Conservation (phyloP, 257 asterid species). For the Galeopsis tetrahit region DNA sequence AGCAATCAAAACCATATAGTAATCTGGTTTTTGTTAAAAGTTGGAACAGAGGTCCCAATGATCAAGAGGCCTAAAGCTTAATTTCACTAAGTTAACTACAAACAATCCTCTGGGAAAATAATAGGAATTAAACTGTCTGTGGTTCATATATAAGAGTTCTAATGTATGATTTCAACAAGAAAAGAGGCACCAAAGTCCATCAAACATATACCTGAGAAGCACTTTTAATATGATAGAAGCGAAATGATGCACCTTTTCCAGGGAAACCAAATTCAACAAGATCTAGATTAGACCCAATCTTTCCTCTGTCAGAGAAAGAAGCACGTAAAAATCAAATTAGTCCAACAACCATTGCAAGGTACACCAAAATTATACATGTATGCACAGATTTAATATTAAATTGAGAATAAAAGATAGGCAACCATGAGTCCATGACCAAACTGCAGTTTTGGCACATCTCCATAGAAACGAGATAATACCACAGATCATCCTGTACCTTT, state of each 20-base stretch:
- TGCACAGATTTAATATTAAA: neutral
- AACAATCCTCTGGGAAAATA: constrained; percentile 5
- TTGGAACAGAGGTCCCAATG: neutral
- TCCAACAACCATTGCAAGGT: constrained; percentile 7
- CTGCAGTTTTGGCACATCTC: neutral
- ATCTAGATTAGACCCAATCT: constrained; percentile 54
- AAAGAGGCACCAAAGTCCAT: neutral
- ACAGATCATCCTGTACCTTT: too few species aligned
- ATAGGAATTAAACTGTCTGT: neutral
- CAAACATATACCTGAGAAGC: constrained; percentile 69
- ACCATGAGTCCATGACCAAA: constrained; percentile 2
- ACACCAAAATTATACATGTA: neutral
- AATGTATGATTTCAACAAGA: constrained; percentile 8
- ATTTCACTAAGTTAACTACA: neutral
- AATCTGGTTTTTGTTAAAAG: neutral
- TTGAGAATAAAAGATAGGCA: constrained; percentile 17
- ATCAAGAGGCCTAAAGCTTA: too few species aligned
- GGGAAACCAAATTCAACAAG: constrained; percentile 44
- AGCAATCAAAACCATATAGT: neutral
- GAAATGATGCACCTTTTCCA: constrained; percentile 50
- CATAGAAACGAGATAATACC: neutral
- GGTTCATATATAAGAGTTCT: neutral
- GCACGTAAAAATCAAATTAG: constrained; percentile 16
- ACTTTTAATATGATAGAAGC: constrained; percentile 72
- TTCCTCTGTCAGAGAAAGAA: constrained; percentile 58